Evolutionary conservation across 176 grass and related monocot species (phyloP).

Genomic region (Tillandsia leiboldiana): DNA sequence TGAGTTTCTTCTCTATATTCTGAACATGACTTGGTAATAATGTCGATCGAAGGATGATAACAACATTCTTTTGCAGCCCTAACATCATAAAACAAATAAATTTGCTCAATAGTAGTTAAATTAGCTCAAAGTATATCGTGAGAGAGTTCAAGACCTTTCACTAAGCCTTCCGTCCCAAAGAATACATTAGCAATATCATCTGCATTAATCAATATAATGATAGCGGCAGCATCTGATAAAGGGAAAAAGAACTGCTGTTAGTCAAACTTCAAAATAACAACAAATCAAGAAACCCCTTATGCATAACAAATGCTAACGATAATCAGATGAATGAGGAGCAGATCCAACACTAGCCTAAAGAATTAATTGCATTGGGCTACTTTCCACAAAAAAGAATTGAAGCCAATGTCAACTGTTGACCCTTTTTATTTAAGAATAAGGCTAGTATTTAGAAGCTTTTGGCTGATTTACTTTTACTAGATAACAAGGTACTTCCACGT

Average conservation of each 20-base stretch:
- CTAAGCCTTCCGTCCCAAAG: constrained; percentile 41
- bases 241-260: neutral
- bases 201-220: constrained; percentile 32
- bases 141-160: constrained; percentile 22
- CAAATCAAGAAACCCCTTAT: no score
- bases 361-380: neutral
- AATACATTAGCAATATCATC: constrained; percentile 41
- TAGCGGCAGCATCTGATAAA: constrained; percentile 37
- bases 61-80: constrained; percentile 42
- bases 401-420: neutral
- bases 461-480: no score
- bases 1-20: constrained; percentile 45
- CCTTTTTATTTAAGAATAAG: neutral
- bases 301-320: no score
- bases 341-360: neutral
- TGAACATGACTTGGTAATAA: constrained; percentile 39
- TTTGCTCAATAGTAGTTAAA: neutral
- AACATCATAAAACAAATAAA: constrained; percentile 5
- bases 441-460: neutral
- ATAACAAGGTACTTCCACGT: no score
- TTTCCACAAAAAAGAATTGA: neutral
- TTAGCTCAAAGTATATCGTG: neutral
- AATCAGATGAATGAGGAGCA: no score
- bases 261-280: neutral
- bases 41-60: constrained; percentile 46